These are phyloP conservation scores for Abelmoschus esculentus DNA, from an alignment of 345 rosid species.

Conservation along the genomic window DNA sequence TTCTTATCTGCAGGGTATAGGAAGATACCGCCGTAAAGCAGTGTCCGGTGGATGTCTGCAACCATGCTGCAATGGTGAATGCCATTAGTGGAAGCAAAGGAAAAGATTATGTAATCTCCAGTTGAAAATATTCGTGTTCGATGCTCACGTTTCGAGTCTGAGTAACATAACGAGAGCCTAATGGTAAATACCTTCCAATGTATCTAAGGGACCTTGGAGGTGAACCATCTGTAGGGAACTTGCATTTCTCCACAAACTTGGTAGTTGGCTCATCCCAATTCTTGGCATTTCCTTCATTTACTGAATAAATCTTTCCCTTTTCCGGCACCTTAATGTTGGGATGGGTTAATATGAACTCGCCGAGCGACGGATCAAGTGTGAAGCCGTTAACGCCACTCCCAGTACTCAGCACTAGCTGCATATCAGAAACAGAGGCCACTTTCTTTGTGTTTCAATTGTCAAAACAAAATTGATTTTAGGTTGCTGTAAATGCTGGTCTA, in stretches of 20 bases:
- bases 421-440: not conserved
- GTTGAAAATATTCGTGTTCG: not conserved
- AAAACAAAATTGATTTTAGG: not conserved
- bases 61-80: constrained; percentile 45
- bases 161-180: not conserved
- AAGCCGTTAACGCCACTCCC: constrained; percentile 68
- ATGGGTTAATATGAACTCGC: constrained; percentile 70
- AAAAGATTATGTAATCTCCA: too few relatives aligned
- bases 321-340: constrained; percentile 42
- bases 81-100: not conserved
- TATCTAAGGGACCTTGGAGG: constrained; percentile 59
- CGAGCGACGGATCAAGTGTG: constrained; percentile 74
- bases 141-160: not conserved
- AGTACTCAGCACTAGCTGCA: constrained; percentile 63
- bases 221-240: constrained; percentile 60
- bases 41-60: constrained; percentile 71
- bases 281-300: constrained; percentile 72
- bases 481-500: not conserved
- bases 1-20: constrained; percentile 73
- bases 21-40: constrained; percentile 72
- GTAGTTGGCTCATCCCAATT: constrained; percentile 67
- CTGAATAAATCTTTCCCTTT: constrained; percentile 67
- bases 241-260: constrained; percentile 56
- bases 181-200: constrained; percentile 49
- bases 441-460: not conserved